These are phyloP conservation scores for Schizopora paradoxa DNA, from an alignment of 1,284 basidiomycete genomes.

Conservation along the genomic window DNA sequence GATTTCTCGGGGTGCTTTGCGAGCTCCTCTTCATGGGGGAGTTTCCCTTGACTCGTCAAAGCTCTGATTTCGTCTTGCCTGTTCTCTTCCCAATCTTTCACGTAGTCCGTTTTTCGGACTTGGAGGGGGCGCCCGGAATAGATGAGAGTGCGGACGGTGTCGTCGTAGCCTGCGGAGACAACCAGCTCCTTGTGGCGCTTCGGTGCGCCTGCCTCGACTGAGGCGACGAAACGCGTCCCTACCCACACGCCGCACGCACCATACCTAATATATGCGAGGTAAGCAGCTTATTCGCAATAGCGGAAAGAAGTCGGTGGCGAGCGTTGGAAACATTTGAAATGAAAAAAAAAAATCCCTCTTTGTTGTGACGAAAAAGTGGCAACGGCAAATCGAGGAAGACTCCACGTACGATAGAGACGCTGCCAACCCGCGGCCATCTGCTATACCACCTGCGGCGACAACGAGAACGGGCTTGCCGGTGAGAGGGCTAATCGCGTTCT, in stretches of 20 bases:
- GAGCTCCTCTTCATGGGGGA: slow-evolving; percentile 75
- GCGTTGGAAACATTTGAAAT: too few species aligned
- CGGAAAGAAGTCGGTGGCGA: too few species aligned
- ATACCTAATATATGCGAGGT: slow-evolving; percentile 35
- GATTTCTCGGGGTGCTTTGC: slow-evolving; percentile 64
- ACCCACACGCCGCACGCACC: slow-evolving; percentile 87
- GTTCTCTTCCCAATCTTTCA: slow-evolving; percentile 60
- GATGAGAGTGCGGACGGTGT: slow-evolving; percentile 66
- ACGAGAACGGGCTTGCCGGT: slow-evolving; percentile 75
- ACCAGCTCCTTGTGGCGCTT: slow-evolving; percentile 74
- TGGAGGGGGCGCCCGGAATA: slow-evolving; percentile 84
- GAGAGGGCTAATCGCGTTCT: slow-evolving; percentile 56
- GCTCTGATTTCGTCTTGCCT: slow-evolving; percentile 53
- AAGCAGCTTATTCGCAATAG: background rate
- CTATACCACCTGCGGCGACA: slow-evolving; percentile 80
- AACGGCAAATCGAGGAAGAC: background rate
- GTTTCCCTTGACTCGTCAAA: slow-evolving; percentile 59
- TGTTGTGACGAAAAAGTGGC: too few species aligned
- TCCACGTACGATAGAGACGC: slow-evolving; percentile 65
- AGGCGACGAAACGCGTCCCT: slow-evolving; percentile 87
- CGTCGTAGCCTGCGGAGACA: slow-evolving; percentile 63
- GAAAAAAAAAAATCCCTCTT: too few species aligned
- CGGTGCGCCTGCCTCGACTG: slow-evolving; percentile 76
- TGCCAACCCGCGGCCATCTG: slow-evolving; percentile 78
- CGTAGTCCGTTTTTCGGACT: slow-evolving; percentile 74